phyloP scores from a whole-genome alignment of 192 early-diverging fungal genomes.

The Entophlyctis helioformis region DNA sequence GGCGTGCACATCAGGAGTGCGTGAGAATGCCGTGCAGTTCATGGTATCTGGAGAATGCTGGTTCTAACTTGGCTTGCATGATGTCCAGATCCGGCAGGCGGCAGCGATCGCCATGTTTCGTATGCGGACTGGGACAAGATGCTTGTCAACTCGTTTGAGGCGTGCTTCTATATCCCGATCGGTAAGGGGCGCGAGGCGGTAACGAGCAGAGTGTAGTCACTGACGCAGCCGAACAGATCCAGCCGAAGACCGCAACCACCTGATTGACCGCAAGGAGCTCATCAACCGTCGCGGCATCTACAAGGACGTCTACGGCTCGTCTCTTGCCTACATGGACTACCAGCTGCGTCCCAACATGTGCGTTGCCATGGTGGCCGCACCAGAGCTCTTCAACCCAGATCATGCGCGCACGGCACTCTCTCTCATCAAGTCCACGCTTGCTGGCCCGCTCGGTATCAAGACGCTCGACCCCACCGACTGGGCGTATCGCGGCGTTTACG shows the following conservation, averaged over 20 bases:
- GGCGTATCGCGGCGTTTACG: conserved; percentile 87
- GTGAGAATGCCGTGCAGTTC: too few relatives aligned
- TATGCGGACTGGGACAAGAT: conserved; percentile 71
- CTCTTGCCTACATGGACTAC: conserved; percentile 68
- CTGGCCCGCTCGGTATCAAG: conserved; percentile 80
- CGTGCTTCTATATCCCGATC: conserved; percentile 79
- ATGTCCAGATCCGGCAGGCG: too few relatives aligned
- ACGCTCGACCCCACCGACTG: conserved; percentile 90
- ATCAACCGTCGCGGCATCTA: conserved; percentile 88
- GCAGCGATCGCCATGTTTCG: too few relatives aligned
- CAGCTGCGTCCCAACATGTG: conserved; percentile 89
- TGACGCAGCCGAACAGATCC: too few relatives aligned
- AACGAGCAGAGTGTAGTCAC: too few relatives aligned
- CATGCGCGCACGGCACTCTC: conserved; percentile 64
- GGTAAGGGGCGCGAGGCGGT: too few relatives aligned
- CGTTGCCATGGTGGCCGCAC: conserved; percentile 79
- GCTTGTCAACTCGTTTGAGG: conserved; percentile 74
- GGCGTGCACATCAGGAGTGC: conserved; percentile 34
- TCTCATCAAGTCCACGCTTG: conserved; percentile 52
- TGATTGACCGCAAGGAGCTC: conserved; percentile 38
- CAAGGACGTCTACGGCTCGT: conserved; percentile 73
- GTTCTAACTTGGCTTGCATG: too few relatives aligned
- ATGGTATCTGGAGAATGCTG: too few relatives aligned
- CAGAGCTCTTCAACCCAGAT: conserved; percentile 74
- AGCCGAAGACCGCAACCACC: conserved; percentile 46